Conservation (phyloP, 257 asterid species). For the Forsythia suspensa region DNA sequence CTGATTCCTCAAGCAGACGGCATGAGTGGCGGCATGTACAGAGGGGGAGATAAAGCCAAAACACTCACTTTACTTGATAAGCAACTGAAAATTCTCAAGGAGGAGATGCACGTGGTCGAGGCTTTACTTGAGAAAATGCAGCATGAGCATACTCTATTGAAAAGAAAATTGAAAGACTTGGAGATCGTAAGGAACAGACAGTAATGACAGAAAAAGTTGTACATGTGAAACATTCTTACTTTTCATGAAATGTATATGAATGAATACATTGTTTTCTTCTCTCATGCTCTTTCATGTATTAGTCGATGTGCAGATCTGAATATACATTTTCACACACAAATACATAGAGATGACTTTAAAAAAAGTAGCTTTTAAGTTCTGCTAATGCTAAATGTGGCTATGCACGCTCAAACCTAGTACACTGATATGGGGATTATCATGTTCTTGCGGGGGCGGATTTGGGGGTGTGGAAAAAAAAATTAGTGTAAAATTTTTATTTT, state of each 20-base stretch:
- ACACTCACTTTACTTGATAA: constrained; percentile 42
- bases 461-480: too few species aligned
- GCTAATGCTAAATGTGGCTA: too few species aligned
- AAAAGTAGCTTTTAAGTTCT: too few species aligned
- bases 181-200: constrained; percentile 56
- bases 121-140: constrained; percentile 67
- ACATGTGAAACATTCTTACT: not conserved
- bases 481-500: too few species aligned
- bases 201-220: constrained; percentile 22
- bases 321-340: not conserved
- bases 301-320: not conserved
- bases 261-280: not conserved
- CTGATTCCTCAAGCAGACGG: constrained; percentile 65
- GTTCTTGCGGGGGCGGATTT: too few species aligned
- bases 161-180: constrained; percentile 54
- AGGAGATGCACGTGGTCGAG: constrained; percentile 76
- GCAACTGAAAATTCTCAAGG: constrained; percentile 66
- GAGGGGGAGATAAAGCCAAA: constrained; percentile 44
- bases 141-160: constrained; percentile 60
- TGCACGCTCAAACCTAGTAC: too few species aligned
- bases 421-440: too few species aligned
- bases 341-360: not conserved
- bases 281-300: not conserved
- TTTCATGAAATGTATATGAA: not conserved
- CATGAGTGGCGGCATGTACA: constrained; percentile 24